Evolutionary conservation across 805 yeast species (phyloP).

Genomic region (Candida xyloterini): DNA sequence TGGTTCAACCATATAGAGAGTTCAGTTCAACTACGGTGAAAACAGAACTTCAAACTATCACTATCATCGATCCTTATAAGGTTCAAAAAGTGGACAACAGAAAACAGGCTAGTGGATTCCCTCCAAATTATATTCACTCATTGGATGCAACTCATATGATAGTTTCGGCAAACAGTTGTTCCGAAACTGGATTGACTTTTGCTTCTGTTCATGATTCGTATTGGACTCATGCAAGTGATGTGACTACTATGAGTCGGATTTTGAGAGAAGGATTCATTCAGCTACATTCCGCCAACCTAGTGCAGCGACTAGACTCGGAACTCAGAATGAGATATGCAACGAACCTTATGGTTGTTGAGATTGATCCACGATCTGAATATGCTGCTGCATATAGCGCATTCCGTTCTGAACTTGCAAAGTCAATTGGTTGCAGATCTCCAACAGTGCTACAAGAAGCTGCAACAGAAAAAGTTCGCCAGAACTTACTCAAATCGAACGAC

Average conservation of each 20-base stretch:
- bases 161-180: slow-evolving; percentile 78
- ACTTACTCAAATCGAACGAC: slow-evolving; percentile 50
- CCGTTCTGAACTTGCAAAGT: slow-evolving; percentile 47
- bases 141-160: slow-evolving; percentile 97
- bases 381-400: slow-evolving; percentile 49
- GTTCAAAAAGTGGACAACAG: slow-evolving; percentile 79
- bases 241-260: slow-evolving; percentile 63
- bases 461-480: slow-evolving; percentile 63
- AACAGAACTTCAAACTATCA: slow-evolving; percentile 88
- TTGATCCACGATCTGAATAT: slow-evolving; percentile 50
- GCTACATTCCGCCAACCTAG: slow-evolving; percentile 71
- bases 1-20: slow-evolving; percentile 93
- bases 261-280: slow-evolving; percentile 78
- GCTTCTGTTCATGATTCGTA: slow-evolving; percentile 97
- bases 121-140: slow-evolving; percentile 94
- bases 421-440: no score
- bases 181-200: slow-evolving; percentile 61
- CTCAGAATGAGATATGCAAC: slow-evolving; percentile 77
- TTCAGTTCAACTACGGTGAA: slow-evolving; percentile 58
- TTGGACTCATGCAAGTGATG: slow-evolving; percentile 94
- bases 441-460: slow-evolving; percentile 71
- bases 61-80: slow-evolving; percentile 82
- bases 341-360: slow-evolving; percentile 56
- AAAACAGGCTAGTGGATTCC: slow-evolving; percentile 89
- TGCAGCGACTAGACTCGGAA: slow-evolving; percentile 69